Evolutionary conservation across 2,329 filamentous ascomycete genomes (phyloP), one percentile per base, ranked within the genome.

Genomic region (Fusarium luffae): DNA sequence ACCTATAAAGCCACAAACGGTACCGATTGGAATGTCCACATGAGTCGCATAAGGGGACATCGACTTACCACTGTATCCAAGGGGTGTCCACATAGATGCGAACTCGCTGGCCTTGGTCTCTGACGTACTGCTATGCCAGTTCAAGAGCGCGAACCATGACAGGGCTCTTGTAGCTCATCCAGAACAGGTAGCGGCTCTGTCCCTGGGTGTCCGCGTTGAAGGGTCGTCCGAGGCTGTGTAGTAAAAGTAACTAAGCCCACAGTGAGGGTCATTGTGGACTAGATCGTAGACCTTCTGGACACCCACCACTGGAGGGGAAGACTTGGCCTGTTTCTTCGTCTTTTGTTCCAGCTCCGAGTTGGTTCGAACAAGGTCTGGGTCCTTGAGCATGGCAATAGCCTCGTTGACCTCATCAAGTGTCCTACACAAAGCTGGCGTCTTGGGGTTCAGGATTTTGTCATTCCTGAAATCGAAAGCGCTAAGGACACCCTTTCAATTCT

Each of bases 321-420:
- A 5, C 3, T 37, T n/a, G 13, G 16, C 19, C 27, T 10, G 8
- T 10, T 21, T 49, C 4, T 23, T 16, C 13, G 2, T 23, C 2
- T n/a, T 7, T 0, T 3, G 6, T 11, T 49, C 27, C 14, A 34
- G 0, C 14, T 49, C 28, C 0, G 47, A 34, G 5, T 5, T 34
- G 0, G 46, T 48, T 2, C n/a, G 27, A 2, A 32, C 4, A n/a
- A 21, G 3, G 4, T 32, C 16, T 9, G 19, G 19, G 1, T 49
- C 47, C 10, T 7, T 16, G 1, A 25, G 34, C 34, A 37, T 6
- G 2, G 28, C 9, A 7, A 49, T 18, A 0, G 28, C 28, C 14
- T 23, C 19, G 0, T 49, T 49, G 3, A 49, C 2, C 4, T 34
- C 19, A 12, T 34, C 28, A 2, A 5, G 9, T 1, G 14, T 13